Percentiles rank a stretch among this genome's conserved stretches.
These are phyloP conservation scores for Cryptococcus floricola DNA, from an alignment of 1,284 basidiomycete genomes.

Conservation along the genomic window DNA sequence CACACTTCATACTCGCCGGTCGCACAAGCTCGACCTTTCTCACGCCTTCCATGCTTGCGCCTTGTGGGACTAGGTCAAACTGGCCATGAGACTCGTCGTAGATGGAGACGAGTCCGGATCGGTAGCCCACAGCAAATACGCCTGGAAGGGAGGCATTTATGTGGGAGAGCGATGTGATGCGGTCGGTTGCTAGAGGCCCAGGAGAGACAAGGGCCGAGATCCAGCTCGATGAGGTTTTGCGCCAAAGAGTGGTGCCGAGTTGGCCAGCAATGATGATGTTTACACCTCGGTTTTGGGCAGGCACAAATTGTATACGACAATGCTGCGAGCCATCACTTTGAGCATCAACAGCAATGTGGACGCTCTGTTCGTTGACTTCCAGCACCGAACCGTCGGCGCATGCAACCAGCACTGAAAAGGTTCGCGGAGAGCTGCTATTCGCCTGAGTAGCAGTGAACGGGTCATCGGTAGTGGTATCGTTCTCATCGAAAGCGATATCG, in stretches of 20 bases:
- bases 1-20: slow-evolving; percentile 25
- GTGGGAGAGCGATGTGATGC: slow-evolving; percentile 15
- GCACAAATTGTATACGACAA: slow-evolving; percentile 1
- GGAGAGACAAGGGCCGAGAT: neutral
- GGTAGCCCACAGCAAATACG: slow-evolving; percentile 29
- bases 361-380: neutral
- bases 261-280: neutral
- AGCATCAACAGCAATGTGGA: neutral
- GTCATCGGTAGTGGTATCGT: neutral
- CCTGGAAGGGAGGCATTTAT: slow-evolving; percentile 10
- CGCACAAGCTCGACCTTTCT: slow-evolving; percentile 14
- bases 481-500: slow-evolving; percentile 9
- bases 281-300: neutral
- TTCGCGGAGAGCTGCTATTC: neutral
- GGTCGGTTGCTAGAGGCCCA: slow-evolving; percentile 7
- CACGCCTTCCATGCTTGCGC: slow-evolving; percentile 6
- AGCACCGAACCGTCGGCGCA: slow-evolving; percentile 6
- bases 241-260: slow-evolving; percentile 4
- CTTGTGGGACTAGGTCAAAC: slow-evolving; percentile 8
- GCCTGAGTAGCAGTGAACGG: slow-evolving; percentile 5
- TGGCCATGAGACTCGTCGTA: slow-evolving; percentile 26
- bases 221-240: slow-evolving; percentile 8
- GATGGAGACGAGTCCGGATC: slow-evolving; percentile 34
- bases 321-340: neutral
- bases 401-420: slow-evolving; percentile 4